These are phyloP conservation scores for Mycotypha africana DNA, from an alignment of 371 early-diverging fungal species.

Conservation along the genomic window DNA sequence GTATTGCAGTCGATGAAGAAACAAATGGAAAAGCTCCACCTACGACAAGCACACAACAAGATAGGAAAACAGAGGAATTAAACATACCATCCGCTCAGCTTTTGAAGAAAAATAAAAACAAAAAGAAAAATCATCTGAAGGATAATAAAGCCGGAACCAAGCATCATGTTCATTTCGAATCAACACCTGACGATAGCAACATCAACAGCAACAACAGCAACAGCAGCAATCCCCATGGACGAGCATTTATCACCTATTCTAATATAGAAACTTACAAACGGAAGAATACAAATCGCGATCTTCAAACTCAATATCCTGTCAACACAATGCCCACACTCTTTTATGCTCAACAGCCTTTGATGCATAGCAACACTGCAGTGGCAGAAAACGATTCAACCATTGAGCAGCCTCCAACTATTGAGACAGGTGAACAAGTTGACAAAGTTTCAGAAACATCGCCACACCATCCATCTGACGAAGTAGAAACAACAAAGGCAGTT, in stretches of 20 bases:
- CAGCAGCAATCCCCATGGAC: constrained; percentile 5
- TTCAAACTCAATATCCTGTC: not conserved
- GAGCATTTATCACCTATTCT: constrained; percentile 4
- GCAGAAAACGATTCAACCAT: not conserved
- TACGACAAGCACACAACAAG: too few relatives aligned
- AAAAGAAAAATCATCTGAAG: constrained; percentile 14
- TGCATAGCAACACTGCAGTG: not conserved
- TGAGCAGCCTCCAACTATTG: not conserved
- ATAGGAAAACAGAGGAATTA: too few relatives aligned
- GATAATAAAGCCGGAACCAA: not conserved
- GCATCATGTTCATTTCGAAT: not conserved
- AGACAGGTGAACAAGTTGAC: too few relatives aligned
- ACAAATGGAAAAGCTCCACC: not conserved
- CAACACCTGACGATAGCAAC: too few relatives aligned
- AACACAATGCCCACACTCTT: not conserved
- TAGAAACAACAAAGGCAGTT: not conserved
- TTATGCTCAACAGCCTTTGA: not conserved
- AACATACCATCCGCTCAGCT: too few relatives aligned
- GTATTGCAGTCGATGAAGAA: not conserved
- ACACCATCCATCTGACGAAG: not conserved
- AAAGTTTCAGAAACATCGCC: too few relatives aligned
- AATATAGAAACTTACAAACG: not conserved
- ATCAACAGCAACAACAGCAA: not conserved
- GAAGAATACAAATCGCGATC: not conserved
- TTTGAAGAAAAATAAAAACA: constrained; percentile 15